These are phyloP conservation scores for Monascus ruber DNA, from an alignment of 2,329 filamentous ascomycete genomes.

Conservation along the genomic window DNA sequence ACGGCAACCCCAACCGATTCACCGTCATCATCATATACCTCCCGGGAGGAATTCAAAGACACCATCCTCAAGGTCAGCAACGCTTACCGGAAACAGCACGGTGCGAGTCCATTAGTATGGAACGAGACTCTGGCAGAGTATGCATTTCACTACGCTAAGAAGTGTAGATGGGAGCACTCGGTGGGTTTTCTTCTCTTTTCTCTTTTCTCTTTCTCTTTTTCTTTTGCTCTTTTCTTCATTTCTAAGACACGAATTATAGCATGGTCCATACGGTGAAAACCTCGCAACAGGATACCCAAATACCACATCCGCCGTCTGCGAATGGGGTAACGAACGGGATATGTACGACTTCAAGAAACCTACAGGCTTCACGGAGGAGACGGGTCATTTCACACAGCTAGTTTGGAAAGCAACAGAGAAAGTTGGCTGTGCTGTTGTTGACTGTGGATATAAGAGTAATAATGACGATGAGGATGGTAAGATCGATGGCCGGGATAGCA, in stretches of 20 bases:
- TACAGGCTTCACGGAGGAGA: constrained; percentile 45
- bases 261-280: constrained; percentile 62
- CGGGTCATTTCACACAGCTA: constrained; percentile 63
- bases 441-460: constrained; percentile 28
- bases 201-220: neutral
- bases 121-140: constrained; percentile 51
- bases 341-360: constrained; percentile 49
- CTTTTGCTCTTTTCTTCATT: neutral
- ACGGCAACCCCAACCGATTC: constrained; percentile 17
- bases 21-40: constrained; percentile 31
- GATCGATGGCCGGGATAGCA: neutral
- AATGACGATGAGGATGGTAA: constrained; percentile 20
- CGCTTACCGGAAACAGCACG: constrained; percentile 51
- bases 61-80: constrained; percentile 58
- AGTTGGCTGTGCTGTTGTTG: constrained; percentile 44
- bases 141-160: constrained; percentile 40
- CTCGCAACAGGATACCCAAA: constrained; percentile 57
- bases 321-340: constrained; percentile 52
- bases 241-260: constrained; percentile 16
- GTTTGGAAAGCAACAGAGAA: constrained; percentile 55
- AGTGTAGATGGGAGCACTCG: constrained; percentile 34
- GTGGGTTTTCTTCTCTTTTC: constrained; percentile 7
- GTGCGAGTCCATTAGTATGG: constrained; percentile 49
- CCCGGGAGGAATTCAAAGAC: constrained; percentile 29
- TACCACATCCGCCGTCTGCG: constrained; percentile 47